Evolutionary conservation across 129 eudicot genomes (phyloP).

Genomic region (Pseudognaphalium luteoalbum): DNA sequence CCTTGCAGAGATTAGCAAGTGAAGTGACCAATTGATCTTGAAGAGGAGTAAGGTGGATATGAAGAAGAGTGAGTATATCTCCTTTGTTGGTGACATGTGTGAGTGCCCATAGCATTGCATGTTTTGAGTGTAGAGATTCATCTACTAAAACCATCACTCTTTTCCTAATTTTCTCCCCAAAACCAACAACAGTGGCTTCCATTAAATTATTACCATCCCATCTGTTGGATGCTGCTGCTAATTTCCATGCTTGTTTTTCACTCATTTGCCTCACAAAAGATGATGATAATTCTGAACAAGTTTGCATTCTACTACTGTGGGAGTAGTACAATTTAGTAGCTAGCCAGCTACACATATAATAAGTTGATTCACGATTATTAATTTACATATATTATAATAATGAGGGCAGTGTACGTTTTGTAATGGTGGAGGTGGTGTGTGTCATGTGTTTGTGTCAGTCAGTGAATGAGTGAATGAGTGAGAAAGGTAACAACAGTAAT

Average conservation of each 20-base stretch:
- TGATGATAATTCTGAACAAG: constrained; percentile 11
- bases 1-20: constrained; percentile 83
- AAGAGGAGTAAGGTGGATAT: constrained; percentile 40
- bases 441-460: not conserved
- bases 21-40: constrained; percentile 51
- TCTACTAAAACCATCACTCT: constrained; percentile 95
- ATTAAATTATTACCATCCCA: not conserved
- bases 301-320: constrained; percentile 15
- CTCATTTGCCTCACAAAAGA: constrained; percentile 67
- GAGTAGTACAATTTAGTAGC: not conserved
- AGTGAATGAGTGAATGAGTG: not conserved
- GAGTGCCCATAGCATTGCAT: constrained; percentile 97
- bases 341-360: not conserved
- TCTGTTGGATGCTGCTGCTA: constrained; percentile 45
- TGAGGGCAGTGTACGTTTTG: no score
- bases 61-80: constrained; percentile 83
- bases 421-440: constrained; percentile 21
- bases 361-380: no score
- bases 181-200: constrained; percentile 32
- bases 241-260: constrained; percentile 54
- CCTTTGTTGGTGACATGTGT: constrained; percentile 89
- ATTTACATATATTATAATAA: no score
- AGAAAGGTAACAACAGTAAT: not conserved
- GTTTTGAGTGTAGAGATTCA: constrained; percentile 68
- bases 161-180: constrained; percentile 51